Evolutionary conservation across 192 early-diverging fungal species (phyloP), one percentile per base, ranked within the genome.

Genomic region (Podochytrium sp.): DNA sequence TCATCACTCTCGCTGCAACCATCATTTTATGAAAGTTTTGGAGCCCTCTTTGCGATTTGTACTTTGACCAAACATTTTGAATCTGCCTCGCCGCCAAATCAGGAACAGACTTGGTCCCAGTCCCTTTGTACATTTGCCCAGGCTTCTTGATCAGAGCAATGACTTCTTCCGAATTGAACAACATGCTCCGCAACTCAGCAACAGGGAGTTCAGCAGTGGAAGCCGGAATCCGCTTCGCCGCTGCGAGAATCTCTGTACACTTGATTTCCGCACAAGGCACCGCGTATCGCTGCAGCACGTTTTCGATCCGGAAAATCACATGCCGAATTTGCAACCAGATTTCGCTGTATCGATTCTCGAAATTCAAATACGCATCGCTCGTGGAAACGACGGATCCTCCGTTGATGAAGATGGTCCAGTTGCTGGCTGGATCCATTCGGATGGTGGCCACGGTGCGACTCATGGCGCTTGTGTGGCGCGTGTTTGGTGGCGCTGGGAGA

Each of bases 321-420:
- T 71, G 42, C 14, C 41, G 10, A 32, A 71, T 71, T 39, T 71
- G 69, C 1, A 57, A 57, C 69, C 69, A 71, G 20, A 71, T 71
- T 5, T 60, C 57, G 2, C 3, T 10, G 32, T 43, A 40, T 43
- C 41, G 33, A 18, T 10, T 37, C 40, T 55, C 3, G 25, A 71
- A 71, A 57, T 71, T 71, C 16, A 71, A 25, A 32, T 43, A 71
- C 38, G 69, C 69, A 34, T 59, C 69, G 40, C 69, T 71, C n/a
- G 69, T 71, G 6, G 56, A 27, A 3, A 60, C 57, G 14, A 34
- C 69, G 42, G 14, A 43, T 16, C 69, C 69, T 10, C n/a, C 53
- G 34, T 59, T 71, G 52, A 71, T 60, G 34, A 71, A 71, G 14
- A 71, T 71, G n/a, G 57, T 71, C 69, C 69, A 71, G 69, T 71